These are phyloP conservation scores for Trametes hirsuta DNA, from an alignment of 1,284 basidiomycete species.

Conservation along the genomic window DNA sequence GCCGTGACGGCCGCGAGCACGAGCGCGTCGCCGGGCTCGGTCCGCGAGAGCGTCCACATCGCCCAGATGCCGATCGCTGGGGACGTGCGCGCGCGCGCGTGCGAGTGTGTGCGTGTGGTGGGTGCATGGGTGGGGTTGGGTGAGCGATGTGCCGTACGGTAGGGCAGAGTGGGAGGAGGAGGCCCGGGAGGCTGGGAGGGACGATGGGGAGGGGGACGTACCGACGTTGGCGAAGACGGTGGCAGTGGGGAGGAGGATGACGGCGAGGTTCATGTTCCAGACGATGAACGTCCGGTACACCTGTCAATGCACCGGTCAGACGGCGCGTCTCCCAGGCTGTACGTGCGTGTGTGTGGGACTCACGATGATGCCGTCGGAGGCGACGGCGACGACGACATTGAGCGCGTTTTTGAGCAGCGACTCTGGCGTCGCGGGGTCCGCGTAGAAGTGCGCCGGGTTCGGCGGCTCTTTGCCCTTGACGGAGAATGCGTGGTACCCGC, in stretches of 20 bases:
- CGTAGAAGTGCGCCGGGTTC: constrained; percentile 1
- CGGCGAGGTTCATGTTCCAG: constrained; percentile 4
- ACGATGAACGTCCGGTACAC: constrained; percentile 12
- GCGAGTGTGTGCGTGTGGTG: too few species aligned
- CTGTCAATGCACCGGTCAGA: not conserved
- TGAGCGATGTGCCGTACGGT: too few species aligned
- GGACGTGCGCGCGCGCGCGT: too few species aligned
- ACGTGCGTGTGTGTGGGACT: not conserved
- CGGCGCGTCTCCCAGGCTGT: not conserved
- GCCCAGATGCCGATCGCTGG: constrained; percentile 12
- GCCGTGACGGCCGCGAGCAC: constrained; percentile 5
- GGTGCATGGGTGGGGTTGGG: too few species aligned
- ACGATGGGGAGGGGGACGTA: not conserved
- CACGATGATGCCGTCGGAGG: constrained; percentile 12
- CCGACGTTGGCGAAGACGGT: not conserved
- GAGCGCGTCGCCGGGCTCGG: not conserved
- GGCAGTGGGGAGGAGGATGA: not conserved
- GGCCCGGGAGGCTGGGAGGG: too few species aligned
- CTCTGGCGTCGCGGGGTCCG: constrained; percentile 1
- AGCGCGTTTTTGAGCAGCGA: constrained; percentile 10
- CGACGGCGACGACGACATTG: constrained; percentile 5
- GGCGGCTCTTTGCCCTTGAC: not conserved
- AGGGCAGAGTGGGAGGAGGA: too few species aligned
- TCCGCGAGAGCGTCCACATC: constrained; percentile 7
- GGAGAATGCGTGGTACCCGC: constrained; percentile 6